These are phyloP conservation scores for Phoenix dactylifera DNA, from an alignment of 176 grass and related monocot species.

Conservation along the genomic window DNA sequence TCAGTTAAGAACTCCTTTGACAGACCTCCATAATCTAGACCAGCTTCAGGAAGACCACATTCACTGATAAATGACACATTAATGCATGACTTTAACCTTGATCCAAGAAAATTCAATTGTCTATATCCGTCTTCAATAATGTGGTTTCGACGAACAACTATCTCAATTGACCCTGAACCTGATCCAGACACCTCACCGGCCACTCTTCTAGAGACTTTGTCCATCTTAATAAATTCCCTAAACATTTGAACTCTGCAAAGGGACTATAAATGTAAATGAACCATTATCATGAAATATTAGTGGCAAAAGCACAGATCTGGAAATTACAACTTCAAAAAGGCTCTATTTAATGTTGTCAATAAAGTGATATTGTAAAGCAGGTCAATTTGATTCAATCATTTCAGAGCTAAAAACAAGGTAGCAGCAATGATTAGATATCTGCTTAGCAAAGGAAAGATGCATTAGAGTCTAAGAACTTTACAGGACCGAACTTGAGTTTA, in stretches of 20 bases:
- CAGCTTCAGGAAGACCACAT: constrained; percentile 94
- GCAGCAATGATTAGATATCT: too few species aligned
- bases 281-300: background rate
- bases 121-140: constrained; percentile 91
- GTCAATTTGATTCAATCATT: too few species aligned
- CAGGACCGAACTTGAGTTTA: too few species aligned
- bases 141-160: constrained; percentile 76
- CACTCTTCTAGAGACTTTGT: constrained; percentile 61
- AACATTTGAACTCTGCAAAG: constrained; percentile 79
- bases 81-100: constrained; percentile 81
- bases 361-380: too few species aligned
- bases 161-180: constrained; percentile 62
- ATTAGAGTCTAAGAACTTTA: too few species aligned
- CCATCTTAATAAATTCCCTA: constrained; percentile 87
- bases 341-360: too few species aligned
- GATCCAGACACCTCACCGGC: constrained; percentile 52
- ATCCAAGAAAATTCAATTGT: constrained; percentile 71
- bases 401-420: too few species aligned
- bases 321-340: too few species aligned
- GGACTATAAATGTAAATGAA: constrained; percentile 21
- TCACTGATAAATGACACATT: constrained; percentile 94
- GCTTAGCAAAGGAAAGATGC: too few species aligned
- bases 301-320: too few species aligned
- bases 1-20: constrained; percentile 98
- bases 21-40: constrained; percentile 92